Evolutionary conservation across 2,329 filamentous ascomycete species (phyloP).

Genomic region (Hypomyces rosellus): DNA sequence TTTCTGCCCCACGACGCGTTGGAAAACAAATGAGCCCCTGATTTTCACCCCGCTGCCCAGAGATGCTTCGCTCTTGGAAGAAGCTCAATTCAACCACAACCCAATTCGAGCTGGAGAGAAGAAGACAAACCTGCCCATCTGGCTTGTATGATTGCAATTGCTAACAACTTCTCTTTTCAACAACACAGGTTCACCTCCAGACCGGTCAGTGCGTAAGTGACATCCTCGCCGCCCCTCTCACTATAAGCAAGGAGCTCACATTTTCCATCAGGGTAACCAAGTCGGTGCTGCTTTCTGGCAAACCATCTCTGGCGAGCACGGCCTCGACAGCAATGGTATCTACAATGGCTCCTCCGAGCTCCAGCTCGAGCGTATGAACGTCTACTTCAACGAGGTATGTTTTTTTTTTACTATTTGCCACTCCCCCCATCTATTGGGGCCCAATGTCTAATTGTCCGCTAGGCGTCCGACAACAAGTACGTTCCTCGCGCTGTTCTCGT

Average conservation of each 20-base stretch:
- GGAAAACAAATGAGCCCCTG: slow-evolving; percentile 17
- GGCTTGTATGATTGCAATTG: slow-evolving; percentile 24
- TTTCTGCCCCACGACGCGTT: slow-evolving; percentile 32
- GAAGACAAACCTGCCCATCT: neutral
- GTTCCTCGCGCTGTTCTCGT: slow-evolving; percentile 98
- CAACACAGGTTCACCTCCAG: slow-evolving; percentile 93
- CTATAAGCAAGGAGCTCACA: slow-evolving; percentile 29
- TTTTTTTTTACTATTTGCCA: neutral
- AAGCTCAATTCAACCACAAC: slow-evolving; percentile 1
- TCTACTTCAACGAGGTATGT: slow-evolving; percentile 82
- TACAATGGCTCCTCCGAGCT: slow-evolving; percentile 98
- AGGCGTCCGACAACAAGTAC: slow-evolving; percentile 98
- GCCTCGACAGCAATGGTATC: slow-evolving; percentile 95
- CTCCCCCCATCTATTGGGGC: neutral
- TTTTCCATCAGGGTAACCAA: slow-evolving; percentile 82
- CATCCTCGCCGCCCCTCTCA: slow-evolving; percentile 5
- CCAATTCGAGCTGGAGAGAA: neutral
- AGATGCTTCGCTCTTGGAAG: neutral
- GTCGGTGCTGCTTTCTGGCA: slow-evolving; percentile 99
- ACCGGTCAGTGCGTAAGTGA: slow-evolving; percentile 93
- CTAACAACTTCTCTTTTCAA: slow-evolving; percentile 51
- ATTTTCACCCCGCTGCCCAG: neutral
- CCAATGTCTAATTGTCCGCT: slow-evolving; percentile 5
- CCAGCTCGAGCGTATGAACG: slow-evolving; percentile 99
- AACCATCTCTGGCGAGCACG: slow-evolving; percentile 84